A percentile compares a stretch with the other conserved stretches of the same genome.
Evolutionary conservation across 179 eudicot genomes (phyloP).

Genomic region (Gypsophila paniculata): DNA sequence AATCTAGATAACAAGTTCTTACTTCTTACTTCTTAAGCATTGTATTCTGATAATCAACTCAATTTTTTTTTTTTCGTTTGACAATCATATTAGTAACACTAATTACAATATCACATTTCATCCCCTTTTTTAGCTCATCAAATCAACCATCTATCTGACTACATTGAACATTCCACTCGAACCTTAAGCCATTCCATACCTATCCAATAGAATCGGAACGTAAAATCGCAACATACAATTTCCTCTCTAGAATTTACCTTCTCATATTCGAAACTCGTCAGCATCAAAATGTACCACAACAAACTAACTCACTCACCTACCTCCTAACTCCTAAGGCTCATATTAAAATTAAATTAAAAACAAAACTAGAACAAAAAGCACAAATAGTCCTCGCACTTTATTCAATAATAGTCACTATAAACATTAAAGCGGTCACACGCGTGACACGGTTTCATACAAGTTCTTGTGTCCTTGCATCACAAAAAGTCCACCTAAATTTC

Average conservation of each 20-base stretch:
- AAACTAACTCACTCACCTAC: not conserved
- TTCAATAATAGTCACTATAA: too few species aligned
- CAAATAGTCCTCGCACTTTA: too few species aligned
- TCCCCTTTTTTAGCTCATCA: not conserved
- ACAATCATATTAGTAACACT: too few species aligned
- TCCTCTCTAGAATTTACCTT: not conserved
- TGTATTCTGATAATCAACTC: not conserved
- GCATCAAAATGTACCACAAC: not conserved
- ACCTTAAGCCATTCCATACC: not conserved
- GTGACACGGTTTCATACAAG: too few species aligned
- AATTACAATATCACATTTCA: not conserved
- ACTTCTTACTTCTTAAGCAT: too few species aligned
- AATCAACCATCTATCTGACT: not conserved
- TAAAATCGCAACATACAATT: not conserved
- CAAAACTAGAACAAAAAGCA: not conserved
- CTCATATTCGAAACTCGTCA: too few species aligned
- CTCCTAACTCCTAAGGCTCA: not conserved
- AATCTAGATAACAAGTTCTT: not conserved
- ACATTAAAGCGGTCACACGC: not conserved
- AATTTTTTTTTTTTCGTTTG: not conserved
- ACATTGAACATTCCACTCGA: not conserved
- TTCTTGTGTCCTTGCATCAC: not conserved
- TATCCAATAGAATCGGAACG: not conserved
- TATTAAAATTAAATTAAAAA: not conserved
- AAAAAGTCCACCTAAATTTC: conserved; percentile 17